Base-by-base conservation (phyloP, 1,139 yeast species). In the Scheffersomyces titani region DNA sequence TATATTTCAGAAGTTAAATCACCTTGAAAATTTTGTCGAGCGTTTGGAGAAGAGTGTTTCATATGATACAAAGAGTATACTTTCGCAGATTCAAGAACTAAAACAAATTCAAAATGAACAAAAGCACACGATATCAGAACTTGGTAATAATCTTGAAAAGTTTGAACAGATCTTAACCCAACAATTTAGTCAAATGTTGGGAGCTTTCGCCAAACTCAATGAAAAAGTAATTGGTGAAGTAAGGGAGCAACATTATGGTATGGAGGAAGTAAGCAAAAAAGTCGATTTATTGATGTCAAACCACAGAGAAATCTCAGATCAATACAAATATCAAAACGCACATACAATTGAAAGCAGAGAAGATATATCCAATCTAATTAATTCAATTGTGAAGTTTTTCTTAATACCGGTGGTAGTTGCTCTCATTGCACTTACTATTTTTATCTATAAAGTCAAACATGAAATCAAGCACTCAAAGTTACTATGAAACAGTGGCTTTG, bases 401-500 rank as follows among this genome's bases (percentile, higher is more conserved):
- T 71, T 83, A 55, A 63, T 83, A 48, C 81, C 84, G 0, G 68
- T 83, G 22, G 68, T 80, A 18, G 57, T 76, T 19, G 72, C 78
- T 13, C 65, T 82, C 19, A 63, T 76, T 24, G 66, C 76, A 3
- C 73, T 82, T 56, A 70, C 76, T 2, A 65, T 78, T 7, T 70
- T 81, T 57, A 76, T 83, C 21, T 77, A 77, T 64, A 74, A 82
- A 65, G 73, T 84, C 57, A 78, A 86, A 68, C 81, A 74, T 57
- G 87, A 83, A 62, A 82, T 83, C 54, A 83, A 83, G 63, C 88
- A 83, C 65, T 73, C 86, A 7, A 84, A 84, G 63, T 73, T 84
- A 52, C 75, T 84, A 59, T 83, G 68, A 64, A 22, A 44, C 54
- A 55, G 36, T n/a, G 40, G 13, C 40, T 6, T 11, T 30, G 13